Percentiles rank a stretch among this genome's conserved stretches.
Evolutionary conservation across 176 grass and related monocot species (phyloP).

Genomic region (Musa itinerans): DNA sequence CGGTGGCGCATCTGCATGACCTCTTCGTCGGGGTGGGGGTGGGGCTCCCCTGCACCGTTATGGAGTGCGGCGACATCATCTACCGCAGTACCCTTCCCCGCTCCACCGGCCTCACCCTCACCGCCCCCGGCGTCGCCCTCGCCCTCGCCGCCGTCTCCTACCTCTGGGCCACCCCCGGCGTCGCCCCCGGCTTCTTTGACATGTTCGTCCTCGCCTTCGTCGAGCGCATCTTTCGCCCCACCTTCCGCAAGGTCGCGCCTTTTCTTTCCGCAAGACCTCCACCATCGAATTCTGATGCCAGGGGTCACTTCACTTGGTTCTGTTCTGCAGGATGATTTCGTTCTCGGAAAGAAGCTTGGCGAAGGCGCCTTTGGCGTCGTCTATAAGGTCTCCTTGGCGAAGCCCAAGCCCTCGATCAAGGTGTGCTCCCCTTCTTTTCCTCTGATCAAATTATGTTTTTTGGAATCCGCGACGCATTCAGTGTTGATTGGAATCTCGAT

Average conservation of each 20-base stretch:
- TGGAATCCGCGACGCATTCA: background rate
- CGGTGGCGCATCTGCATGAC: slow-evolving; percentile 37
- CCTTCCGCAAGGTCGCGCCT: slow-evolving; percentile 65
- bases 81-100: slow-evolving; percentile 93
- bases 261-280: background rate
- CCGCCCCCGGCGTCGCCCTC: slow-evolving; percentile 51
- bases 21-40: slow-evolving; percentile 86
- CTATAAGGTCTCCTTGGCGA: slow-evolving; percentile 65
- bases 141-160: slow-evolving; percentile 51
- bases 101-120: slow-evolving; percentile 67
- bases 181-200: slow-evolving; percentile 93
- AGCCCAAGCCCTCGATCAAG: slow-evolving; percentile 58
- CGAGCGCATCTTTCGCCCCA: slow-evolving; percentile 63
- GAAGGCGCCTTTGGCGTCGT: slow-evolving; percentile 92
- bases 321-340: slow-evolving; percentile 61
- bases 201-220: slow-evolving; percentile 89
- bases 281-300: background rate
- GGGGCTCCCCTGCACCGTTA: slow-evolving; percentile 94
- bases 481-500: background rate
- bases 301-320: slow-evolving; percentile 11
- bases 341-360: slow-evolving; percentile 83
- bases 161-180: slow-evolving; percentile 90
- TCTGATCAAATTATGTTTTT: slow-evolving; percentile 6
- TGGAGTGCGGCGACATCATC: slow-evolving; percentile 95
- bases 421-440: slow-evolving; percentile 14